Percentiles rank a stretch among this genome's conserved stretches.
phyloP scores from a whole-genome alignment of 306 rosid species.

The Myrica gale region DNA sequence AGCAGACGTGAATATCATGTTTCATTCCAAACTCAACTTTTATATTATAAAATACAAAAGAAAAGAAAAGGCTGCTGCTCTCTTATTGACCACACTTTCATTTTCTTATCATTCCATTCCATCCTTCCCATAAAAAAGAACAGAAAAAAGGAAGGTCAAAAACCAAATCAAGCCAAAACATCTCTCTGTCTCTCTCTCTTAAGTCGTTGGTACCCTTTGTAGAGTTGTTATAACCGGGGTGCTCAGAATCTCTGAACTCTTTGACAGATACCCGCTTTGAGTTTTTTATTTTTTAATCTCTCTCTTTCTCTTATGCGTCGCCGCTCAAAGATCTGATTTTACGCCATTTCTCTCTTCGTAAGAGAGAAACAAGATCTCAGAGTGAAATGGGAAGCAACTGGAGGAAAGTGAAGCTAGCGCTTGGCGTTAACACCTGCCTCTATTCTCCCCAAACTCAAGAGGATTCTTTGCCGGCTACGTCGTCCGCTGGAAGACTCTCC shows the following conservation, averaged over 20 bases:
- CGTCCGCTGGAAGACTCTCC: slow-evolving; percentile 31
- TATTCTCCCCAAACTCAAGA: slow-evolving; percentile 50
- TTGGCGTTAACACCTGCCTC: slow-evolving; percentile 56
- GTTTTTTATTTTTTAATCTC: background rate
- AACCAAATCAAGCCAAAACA: slow-evolving; percentile 6
- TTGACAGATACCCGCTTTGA: slow-evolving; percentile 23
- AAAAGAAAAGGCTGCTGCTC: background rate
- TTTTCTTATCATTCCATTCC: slow-evolving; percentile 9
- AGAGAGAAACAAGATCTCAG: background rate
- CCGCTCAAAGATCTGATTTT: slow-evolving; percentile 31
- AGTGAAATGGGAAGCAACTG: slow-evolving; percentile 68
- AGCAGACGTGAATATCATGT: background rate
- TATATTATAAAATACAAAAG: background rate
- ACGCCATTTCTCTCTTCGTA: background rate
- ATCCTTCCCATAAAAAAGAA: background rate
- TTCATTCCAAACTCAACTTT: background rate
- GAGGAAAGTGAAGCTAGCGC: slow-evolving; percentile 76
- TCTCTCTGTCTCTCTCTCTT: slow-evolving; percentile 8
- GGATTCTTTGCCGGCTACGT: slow-evolving; percentile 38
- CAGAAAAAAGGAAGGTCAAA: slow-evolving; percentile 12
- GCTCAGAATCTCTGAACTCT: slow-evolving; percentile 18
- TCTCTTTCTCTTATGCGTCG: slow-evolving; percentile 17
- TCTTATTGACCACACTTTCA: slow-evolving; percentile 15
- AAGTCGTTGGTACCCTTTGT: background rate
- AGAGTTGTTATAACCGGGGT: slow-evolving; percentile 16